phyloP scores from a whole-genome alignment of 495 filamentous ascomycete genomes.

The Sordaria brevicollis region DNA sequence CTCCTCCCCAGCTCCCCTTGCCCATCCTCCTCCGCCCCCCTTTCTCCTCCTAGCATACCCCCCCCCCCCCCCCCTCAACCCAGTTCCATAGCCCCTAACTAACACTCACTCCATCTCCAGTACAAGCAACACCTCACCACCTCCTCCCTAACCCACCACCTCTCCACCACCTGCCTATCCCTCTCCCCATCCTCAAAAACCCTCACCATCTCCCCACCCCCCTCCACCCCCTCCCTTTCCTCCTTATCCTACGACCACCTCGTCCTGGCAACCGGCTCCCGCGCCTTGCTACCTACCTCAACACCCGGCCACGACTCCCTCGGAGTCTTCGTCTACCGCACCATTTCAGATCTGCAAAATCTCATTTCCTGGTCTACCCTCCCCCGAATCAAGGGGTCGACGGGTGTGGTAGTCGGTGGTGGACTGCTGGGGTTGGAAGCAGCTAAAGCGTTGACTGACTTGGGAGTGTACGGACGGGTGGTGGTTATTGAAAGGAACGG shows the following conservation, averaged over 20 bases:
- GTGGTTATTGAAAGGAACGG: constrained; percentile 80
- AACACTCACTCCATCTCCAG: constrained; percentile 4
- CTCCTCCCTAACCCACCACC: constrained; percentile 61
- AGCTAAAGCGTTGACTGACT: constrained; percentile 89
- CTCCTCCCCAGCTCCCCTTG: not conserved
- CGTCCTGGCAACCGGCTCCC: constrained; percentile 84
- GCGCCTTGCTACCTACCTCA: constrained; percentile 69
- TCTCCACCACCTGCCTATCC: constrained; percentile 69
- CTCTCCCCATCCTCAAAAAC: constrained; percentile 55
- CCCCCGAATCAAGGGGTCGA: constrained; percentile 47
- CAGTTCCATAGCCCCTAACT: not conserved
- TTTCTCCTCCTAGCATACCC: not conserved
- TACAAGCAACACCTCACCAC: constrained; percentile 40
- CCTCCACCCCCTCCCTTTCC: constrained; percentile 85
- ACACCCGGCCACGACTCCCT: constrained; percentile 79
- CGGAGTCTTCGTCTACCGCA: constrained; percentile 93
- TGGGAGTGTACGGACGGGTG: constrained; percentile 67
- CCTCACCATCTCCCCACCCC: constrained; percentile 79
- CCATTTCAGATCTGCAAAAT: constrained; percentile 72
- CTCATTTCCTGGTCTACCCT: constrained; percentile 63
- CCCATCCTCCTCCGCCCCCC: not conserved
- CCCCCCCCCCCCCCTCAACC: not conserved
- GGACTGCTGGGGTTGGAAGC: constrained; percentile 86
- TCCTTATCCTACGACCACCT: constrained; percentile 86
- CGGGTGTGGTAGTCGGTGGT: constrained; percentile 79